Evolutionary conservation across 495 filamentous ascomycete species (phyloP).

Genomic region (Pseudoneurospora amorphoporcata): DNA sequence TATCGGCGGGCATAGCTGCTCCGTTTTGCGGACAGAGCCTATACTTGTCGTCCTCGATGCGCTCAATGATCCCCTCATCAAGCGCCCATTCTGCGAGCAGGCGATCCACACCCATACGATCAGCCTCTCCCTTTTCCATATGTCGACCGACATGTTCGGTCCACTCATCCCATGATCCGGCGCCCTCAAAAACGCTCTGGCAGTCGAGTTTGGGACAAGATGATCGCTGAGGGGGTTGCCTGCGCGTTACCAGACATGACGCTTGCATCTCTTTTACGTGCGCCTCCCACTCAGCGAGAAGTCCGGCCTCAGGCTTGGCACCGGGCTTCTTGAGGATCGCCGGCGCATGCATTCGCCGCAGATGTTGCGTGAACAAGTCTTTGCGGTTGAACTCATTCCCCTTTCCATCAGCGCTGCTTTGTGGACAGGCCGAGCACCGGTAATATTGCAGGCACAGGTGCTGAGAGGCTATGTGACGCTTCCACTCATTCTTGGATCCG

Average conservation of each 20-base stretch:
- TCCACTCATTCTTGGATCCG: conserved; percentile 88
- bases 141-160: conserved; percentile 91
- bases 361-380: conserved; percentile 89
- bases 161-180: conserved; percentile 72
- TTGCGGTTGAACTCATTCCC: conserved; percentile 73
- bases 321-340: conserved; percentile 38
- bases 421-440: conserved; percentile 64
- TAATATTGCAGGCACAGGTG: conserved; percentile 80
- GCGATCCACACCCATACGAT: conserved; percentile 38
- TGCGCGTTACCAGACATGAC: conserved; percentile 58
- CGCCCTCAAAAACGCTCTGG: conserved; percentile 52
- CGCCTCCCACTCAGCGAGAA: conserved; percentile 43
- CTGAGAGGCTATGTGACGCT: conserved; percentile 81
- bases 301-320: conserved; percentile 40
- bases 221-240: conserved; percentile 55
- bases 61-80: conserved; percentile 47
- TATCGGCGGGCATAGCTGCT: conserved; percentile 7
- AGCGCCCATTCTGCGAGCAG: conserved; percentile 46
- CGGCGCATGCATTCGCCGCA: conserved; percentile 81
- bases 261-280: conserved; percentile 50
- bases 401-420: conserved; percentile 48
- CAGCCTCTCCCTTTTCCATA: conserved; percentile 57
- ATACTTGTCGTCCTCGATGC: conserved; percentile 39
- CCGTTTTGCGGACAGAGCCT: conserved; percentile 30
- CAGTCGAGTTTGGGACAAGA: conserved; percentile 65